Evolutionary conservation across 441 rosid species (phyloP), one percentile per base, ranked within the genome.

Genomic region (Pelargonium myrrhifolium): DNA sequence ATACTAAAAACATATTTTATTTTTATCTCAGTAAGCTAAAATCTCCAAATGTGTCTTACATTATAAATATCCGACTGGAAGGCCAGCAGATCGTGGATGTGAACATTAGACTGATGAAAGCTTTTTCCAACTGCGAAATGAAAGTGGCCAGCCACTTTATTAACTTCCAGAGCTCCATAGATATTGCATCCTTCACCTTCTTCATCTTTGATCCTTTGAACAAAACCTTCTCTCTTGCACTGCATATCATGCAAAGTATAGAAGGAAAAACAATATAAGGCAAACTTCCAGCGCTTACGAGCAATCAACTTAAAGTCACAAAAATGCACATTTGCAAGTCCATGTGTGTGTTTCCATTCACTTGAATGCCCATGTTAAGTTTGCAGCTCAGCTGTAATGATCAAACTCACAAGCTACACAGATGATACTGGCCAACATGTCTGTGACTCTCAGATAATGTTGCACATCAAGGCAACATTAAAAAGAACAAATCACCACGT

Each of bases 41-140:
- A 62, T 6, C 21, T 12, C 21, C 18, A 47, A 11, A 5, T 22
- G 5, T 45, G 22, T 58, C 92, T 81, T 82, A 93, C 98, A 72
- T 93, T 93, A 65, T 89, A 89, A 74, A 84, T 90, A 69, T 93
- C 96, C 79, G 83, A 85, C 51, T 89, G 93, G 79, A 90, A 86
- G 37, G 93, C 81, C 75, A 87, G 84, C 70, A 93, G 80, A 80
- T 90, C 98, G 56, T 93, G 97, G 62, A 90, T 88, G 73, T 89
- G 96, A 75, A 87, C 89, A 9, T 86, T 87, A 39, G 93, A 82
- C 73, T 91, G 97, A 71, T 89, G 96, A 82, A 93, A 89, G 85
- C 99, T 93, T 82, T 93, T 91, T 69, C 97, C 99, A 68, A 96
- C 96, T 67, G 99, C 92, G 82, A 93, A 93, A 77, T 93, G 96